These are phyloP conservation scores for Excoecaria cochinchinensis DNA, from an alignment of 345 rosid species.

Conservation along the genomic window DNA sequence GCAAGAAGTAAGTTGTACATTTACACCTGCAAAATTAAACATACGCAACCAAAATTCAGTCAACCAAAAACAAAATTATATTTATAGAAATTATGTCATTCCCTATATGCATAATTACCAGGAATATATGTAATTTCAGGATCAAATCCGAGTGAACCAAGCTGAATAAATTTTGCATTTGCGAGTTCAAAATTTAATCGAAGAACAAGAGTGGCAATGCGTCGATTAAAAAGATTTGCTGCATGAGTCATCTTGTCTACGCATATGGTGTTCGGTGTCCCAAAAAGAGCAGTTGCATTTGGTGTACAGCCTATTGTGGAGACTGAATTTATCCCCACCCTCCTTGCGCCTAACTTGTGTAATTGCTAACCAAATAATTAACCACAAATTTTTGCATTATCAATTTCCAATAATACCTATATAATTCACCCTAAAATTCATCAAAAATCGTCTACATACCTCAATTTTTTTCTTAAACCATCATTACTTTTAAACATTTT, in stretches of 20 bases:
- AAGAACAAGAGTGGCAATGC: conserved; percentile 3
- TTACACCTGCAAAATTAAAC: neutral
- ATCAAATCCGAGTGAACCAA: neutral
- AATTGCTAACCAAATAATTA: neutral
- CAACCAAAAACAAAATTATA: neutral
- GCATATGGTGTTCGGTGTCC: conserved; percentile 5
- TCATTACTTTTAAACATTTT: too few relatives aligned
- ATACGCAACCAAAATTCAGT: neutral
- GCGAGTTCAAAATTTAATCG: neutral
- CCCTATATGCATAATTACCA: neutral
- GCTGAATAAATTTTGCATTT: conserved; percentile 7
- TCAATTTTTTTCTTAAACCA: too few relatives aligned
- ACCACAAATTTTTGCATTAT: neutral
- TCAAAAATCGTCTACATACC: too few relatives aligned
- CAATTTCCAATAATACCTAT: neutral
- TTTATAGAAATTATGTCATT: neutral
- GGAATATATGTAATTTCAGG: neutral
- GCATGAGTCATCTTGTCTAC: conserved; percentile 13
- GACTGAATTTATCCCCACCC: conserved; percentile 10
- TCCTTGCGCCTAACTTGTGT: conserved; percentile 19
- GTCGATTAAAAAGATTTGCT: conserved; percentile 1
- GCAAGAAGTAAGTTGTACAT: neutral
- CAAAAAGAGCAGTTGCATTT: neutral
- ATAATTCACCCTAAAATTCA: too few relatives aligned
- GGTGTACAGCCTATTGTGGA: conserved; percentile 22